Base-by-base conservation (phyloP, 1,284 basidiomycete genomes). In the Rhodotorula sp. region DNA sequence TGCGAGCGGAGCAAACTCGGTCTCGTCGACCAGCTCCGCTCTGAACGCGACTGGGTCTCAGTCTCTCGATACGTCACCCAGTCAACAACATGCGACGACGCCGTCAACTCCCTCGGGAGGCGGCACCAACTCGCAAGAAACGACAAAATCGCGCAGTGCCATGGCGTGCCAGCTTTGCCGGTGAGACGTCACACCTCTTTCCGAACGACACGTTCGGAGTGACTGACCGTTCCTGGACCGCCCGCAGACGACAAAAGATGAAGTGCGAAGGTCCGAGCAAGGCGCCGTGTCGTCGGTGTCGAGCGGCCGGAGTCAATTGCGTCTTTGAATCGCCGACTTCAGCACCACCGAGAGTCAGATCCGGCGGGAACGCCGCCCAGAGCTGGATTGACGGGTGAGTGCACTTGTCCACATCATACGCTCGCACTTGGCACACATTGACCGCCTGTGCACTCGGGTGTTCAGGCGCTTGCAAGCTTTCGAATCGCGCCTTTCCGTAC, bases 221-320 rank as follows among this genome's bases (percentile, higher is more conserved):
- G 23, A 18, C 57, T 31, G 34, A 49, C 49, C 21, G 1, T 4
- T 26, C 2, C 12, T 19, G 21, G 12, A 26, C 45, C 7, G 28
- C 59, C 23, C 7, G 8, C 38, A 48, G 50, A 31, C 26, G 47
- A 23, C 45, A 38, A 38, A 38, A 71, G 67, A 74, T 74, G 72
- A 74, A 74, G 49, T 74, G 72, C 62, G 69, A 71, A 55, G 72
- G 72, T 0, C 69, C 68, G 16, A 66, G 67, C n/a, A 68, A 71
- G 61, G 64, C 70, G 64, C 72, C 67, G 23, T 71, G 69, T 38
- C 50, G 66, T 47, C 18, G 72, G 28, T 74, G 72, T 26, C 43
- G 62, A 18, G 57, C 69, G 0, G 69, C 67, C 5, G 64, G 56
- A n/a, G 69, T 71, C 43, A 64, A 67, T 15, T 74, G 69, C 62